Percentiles rank a stretch among this genome's conserved stretches.
phyloP scores from a whole-genome alignment of 2,329 filamentous ascomycete species.

The Ascochyta rabiei region DNA sequence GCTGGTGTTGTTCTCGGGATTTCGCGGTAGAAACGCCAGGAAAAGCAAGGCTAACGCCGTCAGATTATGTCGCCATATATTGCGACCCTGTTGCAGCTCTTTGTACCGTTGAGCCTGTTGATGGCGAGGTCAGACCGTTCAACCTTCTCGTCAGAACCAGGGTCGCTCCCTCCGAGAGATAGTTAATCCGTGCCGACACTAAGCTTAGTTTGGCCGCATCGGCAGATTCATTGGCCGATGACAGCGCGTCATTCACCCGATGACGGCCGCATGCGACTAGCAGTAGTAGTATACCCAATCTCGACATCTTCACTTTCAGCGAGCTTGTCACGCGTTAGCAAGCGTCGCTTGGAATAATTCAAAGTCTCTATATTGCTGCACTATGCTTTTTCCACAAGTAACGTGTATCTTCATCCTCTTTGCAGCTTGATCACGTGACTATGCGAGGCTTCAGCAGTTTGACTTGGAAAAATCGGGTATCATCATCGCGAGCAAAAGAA shows the following conservation, averaged over 20 bases:
- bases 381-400: no score
- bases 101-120: constrained; percentile 3
- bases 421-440: not conserved
- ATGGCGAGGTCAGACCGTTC: constrained; percentile 7
- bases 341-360: no score
- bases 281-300: not conserved
- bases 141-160: constrained; percentile 9
- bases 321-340: not conserved
- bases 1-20: constrained; percentile 22
- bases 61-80: constrained; percentile 23
- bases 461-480: constrained; percentile 7
- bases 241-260: constrained; percentile 10
- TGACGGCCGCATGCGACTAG: constrained; percentile 1
- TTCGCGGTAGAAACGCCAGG: constrained; percentile 22
- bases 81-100: constrained; percentile 24
- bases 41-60: constrained; percentile 16
- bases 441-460: not conserved
- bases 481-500: not conserved
- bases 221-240: constrained; percentile 5
- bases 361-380: no score
- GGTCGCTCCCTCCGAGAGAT: constrained; percentile 6
- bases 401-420: no score
- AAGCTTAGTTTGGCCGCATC: not conserved
- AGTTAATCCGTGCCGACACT: constrained; percentile 11
- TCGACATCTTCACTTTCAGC: not conserved